Base-by-base conservation (phyloP, 345 rosid genomes). In the Iberis pinnata region DNA sequence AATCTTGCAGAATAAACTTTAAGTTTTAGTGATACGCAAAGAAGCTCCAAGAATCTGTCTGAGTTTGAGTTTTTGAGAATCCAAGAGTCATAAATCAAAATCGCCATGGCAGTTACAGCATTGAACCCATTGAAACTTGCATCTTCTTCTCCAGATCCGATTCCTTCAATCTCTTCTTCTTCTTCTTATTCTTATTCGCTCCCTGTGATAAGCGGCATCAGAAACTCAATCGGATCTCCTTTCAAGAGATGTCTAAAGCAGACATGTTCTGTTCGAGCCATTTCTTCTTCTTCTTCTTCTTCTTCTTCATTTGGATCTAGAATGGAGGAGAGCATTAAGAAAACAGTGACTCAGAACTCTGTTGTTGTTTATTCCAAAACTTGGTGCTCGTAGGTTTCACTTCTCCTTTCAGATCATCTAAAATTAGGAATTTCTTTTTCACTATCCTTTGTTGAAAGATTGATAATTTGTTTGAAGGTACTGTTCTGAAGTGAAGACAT, bases 321-420 rank as follows among this genome's bases (percentile, higher is more conserved):
- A 69, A 82, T 84, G 53, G 95, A 88, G 72, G 95, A 80, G 40
- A 75, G 56, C 39, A 74, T 92, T 17, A 85, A 72, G 73, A 83
- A 68, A 73, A 85, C 88, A 0, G 80, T 88, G 7, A 54, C 46
- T 50, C 84, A 85, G 29, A 88, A 85, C 59, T 74, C 78, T 27
- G 96, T 83, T 46, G 98, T 92, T 51, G 85, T 92, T 56, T 92
- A 92, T 78, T 92, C 98, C 60, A 92, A 88, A 68, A 64, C 71
- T 60, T 87, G 98, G 96, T 90, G 98, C 86, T 78, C 95, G 96
- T 90, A 72, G 49, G 98, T 87, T 58, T 63, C 52, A 37, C 36
- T 42, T 55, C 38, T 61, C 48, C 11, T 39, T 38, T 53, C 18
- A 14, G 9, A 15, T 11, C 15, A 20, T n/a, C 13, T 14, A 32